phyloP scores from a whole-genome alignment of 2,329 filamentous ascomycete species.

The Exophiala lecanii-corni region DNA sequence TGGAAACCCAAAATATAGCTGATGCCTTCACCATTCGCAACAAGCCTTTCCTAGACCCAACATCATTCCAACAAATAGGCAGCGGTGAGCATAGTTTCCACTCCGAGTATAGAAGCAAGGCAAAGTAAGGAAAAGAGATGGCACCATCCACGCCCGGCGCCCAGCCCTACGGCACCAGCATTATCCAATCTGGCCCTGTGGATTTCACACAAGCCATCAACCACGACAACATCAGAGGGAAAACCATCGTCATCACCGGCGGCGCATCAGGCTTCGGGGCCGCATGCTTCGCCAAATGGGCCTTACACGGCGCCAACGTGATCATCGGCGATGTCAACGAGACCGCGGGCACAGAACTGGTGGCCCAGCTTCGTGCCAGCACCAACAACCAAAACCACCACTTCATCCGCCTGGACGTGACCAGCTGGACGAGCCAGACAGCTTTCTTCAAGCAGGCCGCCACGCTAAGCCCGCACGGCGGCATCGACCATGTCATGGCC shows the following conservation, averaged over 20 bases:
- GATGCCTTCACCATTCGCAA: too few relatives aligned
- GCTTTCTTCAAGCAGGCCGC: constrained; percentile 58
- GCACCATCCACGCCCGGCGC: not conserved
- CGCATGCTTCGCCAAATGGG: constrained; percentile 52
- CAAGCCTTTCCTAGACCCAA: too few relatives aligned
- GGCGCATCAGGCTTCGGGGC: constrained; percentile 59
- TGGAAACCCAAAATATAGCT: too few relatives aligned
- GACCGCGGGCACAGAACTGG: constrained; percentile 50
- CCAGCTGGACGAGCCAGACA: constrained; percentile 60
- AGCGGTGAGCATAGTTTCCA: too few relatives aligned
- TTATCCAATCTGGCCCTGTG: constrained; percentile 15
- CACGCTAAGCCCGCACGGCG: constrained; percentile 49
- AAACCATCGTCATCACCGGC: constrained; percentile 61
- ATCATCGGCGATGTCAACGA: constrained; percentile 61
- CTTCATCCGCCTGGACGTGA: constrained; percentile 53
- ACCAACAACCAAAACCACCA: constrained; percentile 58
- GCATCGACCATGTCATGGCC: constrained; percentile 60
- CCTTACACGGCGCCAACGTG: constrained; percentile 53
- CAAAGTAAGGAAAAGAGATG: too few relatives aligned
- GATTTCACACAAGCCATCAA: constrained; percentile 15
- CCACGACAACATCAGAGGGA: constrained; percentile 29
- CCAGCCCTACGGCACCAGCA: constrained; percentile 7
- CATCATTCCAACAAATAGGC: too few relatives aligned
- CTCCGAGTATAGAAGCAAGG: too few relatives aligned
- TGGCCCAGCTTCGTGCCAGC: constrained; percentile 51